Evolutionary conservation across 805 yeast genomes (phyloP).

Genomic region (Yamadazyma philogaea): DNA sequence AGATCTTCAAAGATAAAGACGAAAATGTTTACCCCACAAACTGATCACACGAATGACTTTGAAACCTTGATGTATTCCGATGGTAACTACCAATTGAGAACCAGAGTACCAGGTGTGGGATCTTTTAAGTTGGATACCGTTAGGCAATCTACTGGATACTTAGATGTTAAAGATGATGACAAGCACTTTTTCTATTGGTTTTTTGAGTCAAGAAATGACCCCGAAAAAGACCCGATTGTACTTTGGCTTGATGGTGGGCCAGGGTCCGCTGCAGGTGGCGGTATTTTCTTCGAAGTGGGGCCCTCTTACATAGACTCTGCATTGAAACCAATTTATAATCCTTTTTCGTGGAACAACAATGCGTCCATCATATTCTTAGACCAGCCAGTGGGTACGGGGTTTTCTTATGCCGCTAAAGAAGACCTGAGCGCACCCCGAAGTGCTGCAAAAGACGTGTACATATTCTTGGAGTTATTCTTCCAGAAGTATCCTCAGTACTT

Average conservation of each 20-base stretch:
- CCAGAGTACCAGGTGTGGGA: constrained; percentile 37
- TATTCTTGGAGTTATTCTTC: constrained; percentile 30
- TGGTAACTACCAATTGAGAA: constrained; percentile 9
- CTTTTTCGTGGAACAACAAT: constrained; percentile 28
- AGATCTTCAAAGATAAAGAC: not conserved
- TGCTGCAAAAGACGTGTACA: constrained; percentile 27
- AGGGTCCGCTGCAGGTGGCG: constrained; percentile 29
- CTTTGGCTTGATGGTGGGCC: constrained; percentile 36
- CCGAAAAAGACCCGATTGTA: constrained; percentile 27
- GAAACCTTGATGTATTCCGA: constrained; percentile 7
- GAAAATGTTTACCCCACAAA: not conserved
- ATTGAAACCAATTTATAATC: constrained; percentile 25
- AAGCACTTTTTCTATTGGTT: constrained; percentile 33
- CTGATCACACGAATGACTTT: constrained; percentile 5
- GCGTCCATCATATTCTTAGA: constrained; percentile 38
- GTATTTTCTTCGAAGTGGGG: constrained; percentile 31
- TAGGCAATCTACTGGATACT: constrained; percentile 76
- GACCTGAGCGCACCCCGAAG: constrained; percentile 22
- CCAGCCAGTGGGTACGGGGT: constrained; percentile 29
- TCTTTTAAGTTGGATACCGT: constrained; percentile 74
- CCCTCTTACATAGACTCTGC: constrained; percentile 24
- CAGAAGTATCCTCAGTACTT: constrained; percentile 24
- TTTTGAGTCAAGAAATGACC: constrained; percentile 33
- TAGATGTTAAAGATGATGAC: constrained; percentile 72
- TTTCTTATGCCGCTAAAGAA: constrained; percentile 18